Base-by-base conservation (phyloP, 306 rosid genomes). In the Quercus ilex region DNA sequence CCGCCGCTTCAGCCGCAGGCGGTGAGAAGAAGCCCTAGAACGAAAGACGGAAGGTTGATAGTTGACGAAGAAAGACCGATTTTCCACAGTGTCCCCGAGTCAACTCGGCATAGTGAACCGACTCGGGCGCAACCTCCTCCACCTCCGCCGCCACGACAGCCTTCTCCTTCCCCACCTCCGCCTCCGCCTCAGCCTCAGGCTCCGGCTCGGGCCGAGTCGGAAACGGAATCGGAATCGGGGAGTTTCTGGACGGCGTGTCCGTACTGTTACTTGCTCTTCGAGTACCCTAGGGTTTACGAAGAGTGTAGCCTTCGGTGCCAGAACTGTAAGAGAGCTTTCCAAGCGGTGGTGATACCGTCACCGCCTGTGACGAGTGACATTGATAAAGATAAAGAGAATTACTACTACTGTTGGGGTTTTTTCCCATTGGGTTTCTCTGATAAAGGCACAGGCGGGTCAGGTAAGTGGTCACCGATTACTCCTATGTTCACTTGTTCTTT, bases 191-290 rank as follows among this genome's bases (percentile, higher is more conserved):
- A 35, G 4, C 28, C 19, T 30, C 71, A 28, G 14, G 28, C 25
- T 49, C 53, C 71, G 12, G 28, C 38, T 30, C 71, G 55, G 3
- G 28, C 12, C 21, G 52, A 70, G 15, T 35, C 55, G 57, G 74
- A n/a, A 11, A 60, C 71, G 14, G 87, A 79, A 58, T 6, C 78
- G 0, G 83, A 71, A 3, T 76, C 20, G 53, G 4, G 78, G 64
- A 90, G 78, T 77, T 95, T 95, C 87, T 95, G 99, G 99, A 95
- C 99, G 3, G 96, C 98, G 2, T 95, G 99, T 55, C 99, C 99
- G 5, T 95, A 92, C 82, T 95, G 99, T 77, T 95, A 82, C 19
- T 81, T 80, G 0, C 89, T 92, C 73, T 95, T 75, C 19, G 99
- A 95, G 88, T 95, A 92, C 51, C 97, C 91, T 0, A 78, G 83